phyloP scores from a whole-genome alignment of 2,329 filamentous ascomycete genomes.

The Thelonectria discophora region DNA sequence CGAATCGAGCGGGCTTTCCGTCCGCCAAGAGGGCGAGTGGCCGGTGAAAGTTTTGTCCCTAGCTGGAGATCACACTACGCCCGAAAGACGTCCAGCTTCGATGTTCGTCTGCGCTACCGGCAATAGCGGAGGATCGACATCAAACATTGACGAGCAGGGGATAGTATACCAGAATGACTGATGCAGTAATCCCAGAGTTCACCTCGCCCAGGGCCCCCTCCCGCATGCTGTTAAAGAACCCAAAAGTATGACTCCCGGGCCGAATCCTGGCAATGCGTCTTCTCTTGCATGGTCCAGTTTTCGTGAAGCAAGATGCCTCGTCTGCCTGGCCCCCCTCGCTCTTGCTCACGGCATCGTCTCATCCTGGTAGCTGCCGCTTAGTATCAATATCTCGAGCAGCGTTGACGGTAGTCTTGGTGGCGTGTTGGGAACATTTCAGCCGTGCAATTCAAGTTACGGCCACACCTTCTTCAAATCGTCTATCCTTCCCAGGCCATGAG shows the following conservation, averaged over 20 bases:
- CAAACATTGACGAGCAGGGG: slow-evolving; percentile 8
- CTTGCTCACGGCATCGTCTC: slow-evolving; percentile 9
- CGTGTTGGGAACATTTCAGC: neutral
- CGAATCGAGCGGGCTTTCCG: neutral
- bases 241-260: slow-evolving; percentile 2
- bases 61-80: neutral
- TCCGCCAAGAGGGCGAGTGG: neutral
- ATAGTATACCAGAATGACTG: neutral
- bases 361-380: neutral
- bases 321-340: slow-evolving; percentile 3
- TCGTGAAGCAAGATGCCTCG: neutral
- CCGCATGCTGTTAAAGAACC: neutral
- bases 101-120: slow-evolving; percentile 7
- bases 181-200: slow-evolving; percentile 9
- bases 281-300: slow-evolving; percentile 7
- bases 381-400: neutral
- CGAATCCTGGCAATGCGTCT: neutral
- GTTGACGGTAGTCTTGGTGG: neutral
- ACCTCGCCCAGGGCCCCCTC: slow-evolving; percentile 4
- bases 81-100: neutral
- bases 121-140: slow-evolving; percentile 21
- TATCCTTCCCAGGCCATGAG: neutral
- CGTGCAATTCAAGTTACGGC: neutral
- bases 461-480: neutral
- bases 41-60: neutral